Evolutionary conservation across 2,329 filamentous ascomycete genomes (phyloP).

Genomic region (Ophiostoma perfectum): DNA sequence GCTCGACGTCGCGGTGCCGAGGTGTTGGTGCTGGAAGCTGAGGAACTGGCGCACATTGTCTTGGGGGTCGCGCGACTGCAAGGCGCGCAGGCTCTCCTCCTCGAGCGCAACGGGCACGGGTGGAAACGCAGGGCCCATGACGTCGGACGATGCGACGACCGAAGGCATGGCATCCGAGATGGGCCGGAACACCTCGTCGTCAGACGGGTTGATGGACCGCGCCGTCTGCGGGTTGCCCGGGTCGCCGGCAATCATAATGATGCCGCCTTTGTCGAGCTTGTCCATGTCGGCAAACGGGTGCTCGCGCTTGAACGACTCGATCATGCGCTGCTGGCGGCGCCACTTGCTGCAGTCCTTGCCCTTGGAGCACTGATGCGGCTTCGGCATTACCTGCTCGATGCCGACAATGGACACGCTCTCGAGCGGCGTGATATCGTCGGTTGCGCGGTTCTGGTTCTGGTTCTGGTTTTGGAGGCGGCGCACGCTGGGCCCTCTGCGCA

Average conservation of each 20-base stretch:
- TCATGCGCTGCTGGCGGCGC: slow-evolving; percentile 70
- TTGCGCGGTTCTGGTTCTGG: slow-evolving; percentile 28
- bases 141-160: slow-evolving; percentile 83
- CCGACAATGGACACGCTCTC: slow-evolving; percentile 88
- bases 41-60: slow-evolving; percentile 92
- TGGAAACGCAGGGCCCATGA: slow-evolving; percentile 61
- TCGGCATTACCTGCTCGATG: slow-evolving; percentile 83
- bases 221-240: slow-evolving; percentile 70
- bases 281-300: slow-evolving; percentile 61
- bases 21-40: slow-evolving; percentile 65
- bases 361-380: slow-evolving; percentile 77
- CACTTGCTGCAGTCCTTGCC: slow-evolving; percentile 81
- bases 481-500: slow-evolving; percentile 40
- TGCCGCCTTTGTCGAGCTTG: slow-evolving; percentile 53
- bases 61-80: slow-evolving; percentile 73
- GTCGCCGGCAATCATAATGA: slow-evolving; percentile 71
- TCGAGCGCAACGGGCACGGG: slow-evolving; percentile 62
- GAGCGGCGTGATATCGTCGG: slow-evolving; percentile 67
- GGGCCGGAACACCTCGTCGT: slow-evolving; percentile 55
- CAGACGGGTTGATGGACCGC: slow-evolving; percentile 44
- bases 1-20: slow-evolving; percentile 33
- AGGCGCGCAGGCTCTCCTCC: slow-evolving; percentile 62
- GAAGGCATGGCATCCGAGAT: slow-evolving; percentile 73
- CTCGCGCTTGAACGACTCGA: slow-evolving; percentile 68
- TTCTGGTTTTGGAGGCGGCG: slow-evolving; percentile 32